Base-by-base conservation (phyloP, 164 flowering plant species). In the Liriodendron chinense region DNA sequence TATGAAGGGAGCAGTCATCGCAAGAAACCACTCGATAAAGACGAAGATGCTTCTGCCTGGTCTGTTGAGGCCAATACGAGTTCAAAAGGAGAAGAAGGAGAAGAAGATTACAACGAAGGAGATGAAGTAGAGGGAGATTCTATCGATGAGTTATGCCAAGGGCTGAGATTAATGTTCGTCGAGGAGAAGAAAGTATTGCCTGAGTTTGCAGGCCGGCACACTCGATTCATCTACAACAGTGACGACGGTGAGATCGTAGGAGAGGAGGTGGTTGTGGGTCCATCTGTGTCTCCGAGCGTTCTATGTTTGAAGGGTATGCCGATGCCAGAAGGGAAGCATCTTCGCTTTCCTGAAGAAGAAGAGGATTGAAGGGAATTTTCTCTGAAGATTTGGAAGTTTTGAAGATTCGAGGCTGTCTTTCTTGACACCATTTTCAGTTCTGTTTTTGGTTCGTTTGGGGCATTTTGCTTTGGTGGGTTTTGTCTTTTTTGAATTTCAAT, bases 31-130 rank as follows among this genome's bases (percentile, higher is more conserved):
- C 28, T 64, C 0, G 91, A 88, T 20, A 94, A 90, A 66, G 94
- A 91, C 47, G 67, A 64, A 24, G 78, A 81, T 72, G 69, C 86
- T 7, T 91, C 95, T 1, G 75, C 84, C 21, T 93, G 96, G 94
- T 91, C 96, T 21, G 80, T 89, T 65, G 89, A 89, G 82, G 94
- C 83, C 20, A 88, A 90, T 78, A 88, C 89, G 57, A 90, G 94
- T 71, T 80, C 80, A 28, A 77, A 72, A 2, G 85, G 79, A 47
- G 90, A 80, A 47, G 90, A 80, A 25, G 91, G 87, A 3, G 91
- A 87, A 59, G 89, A 25, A 25, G 69, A 67, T 16, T 14, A 26
- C 7, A 47, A 28, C 26, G 47, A 65, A 1, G 83, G 78, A 5
- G 78, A 79, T 5, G 84, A 73, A 12, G 71, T 43, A 3, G 81